A percentile compares a stretch with the other conserved stretches of the same genome.
Evolutionary conservation across 371 early-diverging fungal genomes (phyloP).

Genomic region (Umbelopsis sp.): DNA sequence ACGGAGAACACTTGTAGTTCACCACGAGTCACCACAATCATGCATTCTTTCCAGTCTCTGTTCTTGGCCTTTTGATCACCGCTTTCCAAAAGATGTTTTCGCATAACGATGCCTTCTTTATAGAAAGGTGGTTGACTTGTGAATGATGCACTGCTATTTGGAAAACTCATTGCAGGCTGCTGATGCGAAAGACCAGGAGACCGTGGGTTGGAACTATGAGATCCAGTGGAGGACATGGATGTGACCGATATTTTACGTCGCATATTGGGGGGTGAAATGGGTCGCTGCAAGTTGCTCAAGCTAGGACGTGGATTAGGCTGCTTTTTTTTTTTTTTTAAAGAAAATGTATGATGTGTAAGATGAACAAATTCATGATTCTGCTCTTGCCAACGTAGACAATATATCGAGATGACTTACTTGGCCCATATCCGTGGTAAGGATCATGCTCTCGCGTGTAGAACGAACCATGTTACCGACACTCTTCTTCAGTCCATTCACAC

Average conservation of each 20-base stretch:
- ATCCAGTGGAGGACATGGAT: conserved; percentile 25
- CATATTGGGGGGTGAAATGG: conserved; percentile 22
- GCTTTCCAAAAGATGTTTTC: conserved; percentile 83
- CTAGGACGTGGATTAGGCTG: conserved; percentile 24
- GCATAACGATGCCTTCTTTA: conserved; percentile 81
- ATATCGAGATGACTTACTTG: conserved; percentile 23
- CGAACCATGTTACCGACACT: conserved; percentile 42
- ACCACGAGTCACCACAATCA: conserved; percentile 73
- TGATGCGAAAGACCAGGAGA: conserved; percentile 25
- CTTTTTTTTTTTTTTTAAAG: too few species aligned
- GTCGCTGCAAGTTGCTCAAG: conserved; percentile 24
- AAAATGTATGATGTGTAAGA: too few species aligned
- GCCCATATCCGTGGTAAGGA: conserved; percentile 31
- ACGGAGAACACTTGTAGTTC: conserved; percentile 80
- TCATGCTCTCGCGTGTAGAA: conserved; percentile 35
- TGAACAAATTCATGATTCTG: too few species aligned
- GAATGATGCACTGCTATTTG: conserved; percentile 32
- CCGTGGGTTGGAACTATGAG: conserved; percentile 18
- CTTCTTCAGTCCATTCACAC: conserved; percentile 32
- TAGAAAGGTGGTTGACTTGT: conserved; percentile 47
- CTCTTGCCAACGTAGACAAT: not conserved
- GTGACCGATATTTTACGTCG: conserved; percentile 26
- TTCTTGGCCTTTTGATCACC: conserved; percentile 79
- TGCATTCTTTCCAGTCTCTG: conserved; percentile 87
- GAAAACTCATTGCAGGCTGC: conserved; percentile 32